Evolutionary conservation across 441 rosid genomes (phyloP).

Genomic region (Cnidoscolus chayamansa): DNA sequence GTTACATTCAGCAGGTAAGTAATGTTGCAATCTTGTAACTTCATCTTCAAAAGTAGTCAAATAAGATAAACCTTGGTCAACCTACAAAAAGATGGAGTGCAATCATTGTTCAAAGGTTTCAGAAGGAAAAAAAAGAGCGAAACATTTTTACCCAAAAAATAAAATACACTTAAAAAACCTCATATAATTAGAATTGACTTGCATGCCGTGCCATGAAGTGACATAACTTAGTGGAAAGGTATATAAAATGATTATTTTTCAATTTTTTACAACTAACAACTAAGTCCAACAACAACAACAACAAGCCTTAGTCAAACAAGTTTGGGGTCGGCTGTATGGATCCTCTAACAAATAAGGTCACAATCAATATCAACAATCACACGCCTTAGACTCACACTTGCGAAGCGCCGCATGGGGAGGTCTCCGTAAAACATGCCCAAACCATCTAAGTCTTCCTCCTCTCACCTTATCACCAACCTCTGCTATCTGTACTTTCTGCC

Average conservation of each 20-base stretch:
- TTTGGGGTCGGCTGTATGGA: too few relatives aligned
- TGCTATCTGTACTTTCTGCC: too few relatives aligned
- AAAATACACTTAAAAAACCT: not conserved
- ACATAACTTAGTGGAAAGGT: not conserved
- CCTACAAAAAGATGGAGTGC: conserved; percentile 14
- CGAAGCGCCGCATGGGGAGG: too few relatives aligned
- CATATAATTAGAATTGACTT: not conserved
- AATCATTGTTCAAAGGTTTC: not conserved
- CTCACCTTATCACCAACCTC: too few relatives aligned
- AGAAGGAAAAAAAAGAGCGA: not conserved
- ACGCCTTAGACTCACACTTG: too few relatives aligned
- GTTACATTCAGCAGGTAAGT: conserved; percentile 7
- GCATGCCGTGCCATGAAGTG: not conserved
- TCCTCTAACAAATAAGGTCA: too few relatives aligned
- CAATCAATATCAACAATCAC: too few relatives aligned
- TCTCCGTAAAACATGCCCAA: too few relatives aligned
- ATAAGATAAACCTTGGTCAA: conserved; percentile 5
- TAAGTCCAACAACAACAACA: too few relatives aligned
- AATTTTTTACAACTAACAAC: too few relatives aligned
- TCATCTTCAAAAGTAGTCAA: conserved; percentile 13
- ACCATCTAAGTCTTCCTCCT: too few relatives aligned
- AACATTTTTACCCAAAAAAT: not conserved
- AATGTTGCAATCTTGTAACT: conserved; percentile 15
- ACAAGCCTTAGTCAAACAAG: too few relatives aligned
- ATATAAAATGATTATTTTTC: not conserved